Conservation (phyloP, 441 rosid genomes). For the Gossypium gossypioides region DNA sequence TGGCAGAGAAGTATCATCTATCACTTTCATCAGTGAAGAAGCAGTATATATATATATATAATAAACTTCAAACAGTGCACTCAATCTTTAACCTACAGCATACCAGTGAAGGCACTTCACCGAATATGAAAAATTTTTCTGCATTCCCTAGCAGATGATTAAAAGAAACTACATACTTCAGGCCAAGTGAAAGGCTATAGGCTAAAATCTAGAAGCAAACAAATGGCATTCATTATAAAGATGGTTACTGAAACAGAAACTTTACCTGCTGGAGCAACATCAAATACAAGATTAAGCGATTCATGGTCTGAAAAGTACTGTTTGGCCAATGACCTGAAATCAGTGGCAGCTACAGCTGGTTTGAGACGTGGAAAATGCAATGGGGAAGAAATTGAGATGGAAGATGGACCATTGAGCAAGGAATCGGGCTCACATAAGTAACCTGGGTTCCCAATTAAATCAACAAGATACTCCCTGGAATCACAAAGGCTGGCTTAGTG, state of each 20-base stretch:
- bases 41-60: neutral
- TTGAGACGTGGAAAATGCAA: conserved; percentile 78
- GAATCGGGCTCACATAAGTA: conserved; percentile 81
- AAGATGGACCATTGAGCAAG: conserved; percentile 86
- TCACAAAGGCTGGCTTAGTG: conserved; percentile 15
- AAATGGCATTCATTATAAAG: neutral
- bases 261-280: conserved; percentile 64
- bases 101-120: neutral
- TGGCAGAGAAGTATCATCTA: neutral
- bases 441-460: conserved; percentile 87
- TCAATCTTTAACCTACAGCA: neutral
- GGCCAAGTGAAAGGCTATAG: neutral
- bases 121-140: conserved; percentile 6
- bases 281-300: conserved; percentile 70
- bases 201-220: neutral
- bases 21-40: neutral
- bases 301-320: conserved; percentile 76
- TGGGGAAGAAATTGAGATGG: conserved; percentile 88
- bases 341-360: conserved; percentile 49
- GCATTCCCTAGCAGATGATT: neutral
- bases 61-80: neutral
- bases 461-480: conserved; percentile 92
- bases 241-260: conserved; percentile 2
- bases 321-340: conserved; percentile 77
- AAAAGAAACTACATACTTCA: conserved; percentile 2